Evolutionary conservation across 768 basidiomycete species (phyloP), one percentile per base, ranked within the genome.

Genomic region (Brasilioporus rufonigricans): DNA sequence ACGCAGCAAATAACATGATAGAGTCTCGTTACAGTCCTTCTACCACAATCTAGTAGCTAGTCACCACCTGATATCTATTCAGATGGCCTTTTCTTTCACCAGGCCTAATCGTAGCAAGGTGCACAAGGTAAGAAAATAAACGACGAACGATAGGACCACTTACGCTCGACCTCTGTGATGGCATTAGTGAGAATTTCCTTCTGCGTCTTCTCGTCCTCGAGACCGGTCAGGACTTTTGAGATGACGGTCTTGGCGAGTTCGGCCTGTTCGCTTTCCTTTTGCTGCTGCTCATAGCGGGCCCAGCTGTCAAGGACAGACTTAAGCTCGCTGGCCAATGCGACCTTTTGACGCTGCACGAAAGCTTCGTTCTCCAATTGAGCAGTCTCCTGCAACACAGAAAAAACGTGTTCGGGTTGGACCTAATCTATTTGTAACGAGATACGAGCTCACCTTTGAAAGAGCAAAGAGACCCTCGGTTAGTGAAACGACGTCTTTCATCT

Each of bases 211-310:
- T 93, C 89, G 63, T 98, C 94, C 71, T 82, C 77, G 60, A 98
- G 73, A 64, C 78, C 79, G 69, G 86, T 84, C 69, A 91, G 79
- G 59, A 98, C 96, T 72, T 91, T 93, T 55, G 85, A 83, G 64
- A 97, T 90, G 70, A 99, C 89, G 48, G 79, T 76, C 81, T 88
- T 86, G 60, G 93, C 88, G 53, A 99, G 85, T 48, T 92, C 90
- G 31, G 85, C 81, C 82, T 99, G 97, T 77, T 99, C 93, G 67
- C 83, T 89, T 80, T 99, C 95, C 80, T 97, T 93, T 69, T 85
- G 80, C 71, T 95, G 92, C 70, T 97, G 95, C 79, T 98, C 96
- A 75, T 86, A 94, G 70, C 97, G 90, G 53, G 94, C 96, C 95
- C 95, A 97, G 71, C 90, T 91, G 79, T 98, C 97, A 53, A 99